Evolutionary conservation across 257 asterid genomes (phyloP).

Genomic region (Datura wrightii): DNA sequence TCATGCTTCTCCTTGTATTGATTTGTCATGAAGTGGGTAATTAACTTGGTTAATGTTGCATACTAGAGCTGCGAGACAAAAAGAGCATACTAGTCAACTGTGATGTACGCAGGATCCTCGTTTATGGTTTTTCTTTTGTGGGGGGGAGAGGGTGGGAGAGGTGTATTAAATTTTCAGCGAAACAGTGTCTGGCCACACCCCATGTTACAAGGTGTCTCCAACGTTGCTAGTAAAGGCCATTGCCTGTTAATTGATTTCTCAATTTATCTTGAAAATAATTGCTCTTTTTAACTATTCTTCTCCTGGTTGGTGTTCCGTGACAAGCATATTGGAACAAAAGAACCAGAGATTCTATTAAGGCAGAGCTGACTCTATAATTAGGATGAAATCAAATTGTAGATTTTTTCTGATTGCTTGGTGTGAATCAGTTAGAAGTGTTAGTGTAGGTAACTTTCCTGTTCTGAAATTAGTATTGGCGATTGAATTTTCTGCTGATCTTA

Average conservation of each 20-base stretch:
- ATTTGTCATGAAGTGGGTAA: neutral
- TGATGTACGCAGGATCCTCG: neutral
- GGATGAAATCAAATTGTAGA: neutral
- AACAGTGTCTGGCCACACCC: neutral
- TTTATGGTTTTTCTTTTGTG: neutral
- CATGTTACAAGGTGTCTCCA: neutral
- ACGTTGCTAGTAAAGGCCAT: neutral
- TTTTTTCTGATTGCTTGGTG: neutral
- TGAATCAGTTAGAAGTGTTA: neutral
- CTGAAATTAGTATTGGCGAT: neutral
- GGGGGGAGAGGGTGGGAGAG: too few species aligned
- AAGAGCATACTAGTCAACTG: neutral
- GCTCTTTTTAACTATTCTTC: neutral
- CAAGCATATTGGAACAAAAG: neutral
- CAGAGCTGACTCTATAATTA: neutral
- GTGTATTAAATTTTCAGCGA: too few species aligned
- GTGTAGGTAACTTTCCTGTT: neutral
- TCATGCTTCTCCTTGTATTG: neutral
- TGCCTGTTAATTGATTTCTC: neutral
- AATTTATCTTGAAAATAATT: too few species aligned
- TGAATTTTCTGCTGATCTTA: neutral
- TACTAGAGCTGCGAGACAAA: neutral
- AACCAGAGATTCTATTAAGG: neutral
- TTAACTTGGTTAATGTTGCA: neutral
- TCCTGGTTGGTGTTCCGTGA: neutral